Base-by-base conservation (phyloP, 2,329 filamentous ascomycete genomes). In the Colletotrichum filicis region DNA sequence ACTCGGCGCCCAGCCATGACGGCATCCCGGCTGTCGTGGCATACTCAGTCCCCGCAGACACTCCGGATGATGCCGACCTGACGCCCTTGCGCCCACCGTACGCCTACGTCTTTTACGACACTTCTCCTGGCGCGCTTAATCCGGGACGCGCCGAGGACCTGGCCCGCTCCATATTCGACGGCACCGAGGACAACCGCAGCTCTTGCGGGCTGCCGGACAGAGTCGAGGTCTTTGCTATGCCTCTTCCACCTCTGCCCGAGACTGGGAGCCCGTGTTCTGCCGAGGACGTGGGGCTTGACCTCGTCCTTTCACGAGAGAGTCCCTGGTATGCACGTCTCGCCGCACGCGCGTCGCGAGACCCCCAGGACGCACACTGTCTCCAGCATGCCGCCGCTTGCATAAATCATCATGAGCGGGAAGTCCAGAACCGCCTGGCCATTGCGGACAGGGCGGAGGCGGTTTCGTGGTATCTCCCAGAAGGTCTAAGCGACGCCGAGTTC, bases 51-150 rank as follows among this genome's bases (percentile, higher is more conserved):
- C 57, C n/a, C 30, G 32, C 32, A 42, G 32, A 60, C n/a, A 42
- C 35, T n/a, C 57, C 57, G 6, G n/a, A 26, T 7, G 16, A 59
- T 59, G 32, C 32, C 28, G n/a, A 11, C 3, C 12, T 59, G 57
- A 26, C 30, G 24, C 57, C 32, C 57, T 16, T 59, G 57, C n/a
- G 57, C 32, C 32, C 32, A 2, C 5, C 32, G n/a, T 59, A 24
- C n/a, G 57, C 32, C n/a, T 59, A 59, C 32, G 57, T 59, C 57
- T 59, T 59, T n/a, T 59, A 42, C 3, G 57, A 59, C 32, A 59
- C 19, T 37, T 16, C 9, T 3, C n/a, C 32, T 19, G 57, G 42
- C 16, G 19, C 42, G 19, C 42, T 49, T 49, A 2, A n/a, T 4
- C 42, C 42, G 19, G 19, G 42, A 49, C 42, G 42, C 19, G 3